Evolutionary conservation across 441 rosid species (phyloP), one percentile per base, ranked within the genome.

Genomic region (Pelargonium fulgidum): DNA sequence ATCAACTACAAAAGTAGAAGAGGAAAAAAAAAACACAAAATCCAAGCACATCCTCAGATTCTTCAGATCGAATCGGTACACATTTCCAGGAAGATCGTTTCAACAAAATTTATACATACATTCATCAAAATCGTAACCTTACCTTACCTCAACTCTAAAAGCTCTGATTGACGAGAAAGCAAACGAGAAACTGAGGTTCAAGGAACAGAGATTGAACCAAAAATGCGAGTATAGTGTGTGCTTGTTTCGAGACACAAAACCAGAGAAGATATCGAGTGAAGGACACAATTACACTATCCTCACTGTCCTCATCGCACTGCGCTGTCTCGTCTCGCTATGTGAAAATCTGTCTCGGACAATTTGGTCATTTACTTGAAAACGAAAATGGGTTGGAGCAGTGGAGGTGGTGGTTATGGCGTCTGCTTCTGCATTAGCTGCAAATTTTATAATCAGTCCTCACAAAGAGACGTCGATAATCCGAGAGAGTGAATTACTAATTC

Each of bases 321-420:
- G 36, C 36, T 2, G 36, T 29, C 36, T 2, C 36, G 36, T 29
- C 36, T 29, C 36, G 36, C 36, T 29, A 4, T 29, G 36, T 2
- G 36, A 22, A 29, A 29, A 3, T 29, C 36, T 29, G 5, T 29
- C 36, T 29, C 36, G 36, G 36, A 29, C 36, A 29, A 29, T 29
- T 29, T 29, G 36, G 36, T 29, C 36, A 3, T 29, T 29, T 29
- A 29, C 36, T 29, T 29, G 36, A 29, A 29, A 29, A 29, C 36
- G 36, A 29, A 29, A 29, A 29, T 3, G 36, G 36, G 36, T n/a
- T 6, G 58, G 58, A 50, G 58, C 20, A 13, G 58, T 50, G 58
- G 17, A 50, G 58, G 58, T 48, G 58, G 17, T 50, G 58, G 58
- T 50, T 50, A 50, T 50, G 58, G 58, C 58, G 50, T 50, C 36